phyloP scores from a whole-genome alignment of 164 flowering plant genomes.

The Litsea cubeba region DNA sequence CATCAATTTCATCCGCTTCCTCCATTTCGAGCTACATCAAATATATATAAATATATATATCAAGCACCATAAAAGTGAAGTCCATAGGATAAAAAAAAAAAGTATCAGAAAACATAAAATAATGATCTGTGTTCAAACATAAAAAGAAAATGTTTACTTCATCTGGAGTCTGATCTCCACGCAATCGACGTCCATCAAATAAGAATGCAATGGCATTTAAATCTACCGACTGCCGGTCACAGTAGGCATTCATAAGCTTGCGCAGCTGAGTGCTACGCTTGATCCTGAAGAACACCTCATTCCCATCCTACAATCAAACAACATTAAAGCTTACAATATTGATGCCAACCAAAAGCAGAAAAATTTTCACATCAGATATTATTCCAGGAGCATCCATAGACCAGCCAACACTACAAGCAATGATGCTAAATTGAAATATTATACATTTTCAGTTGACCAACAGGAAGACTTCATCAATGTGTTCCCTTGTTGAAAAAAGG shows the following conservation, averaged over 20 bases:
- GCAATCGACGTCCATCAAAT: slow-evolving; percentile 33
- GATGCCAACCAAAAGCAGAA: neutral
- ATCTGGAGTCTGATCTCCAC: slow-evolving; percentile 39
- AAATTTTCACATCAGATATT: no score
- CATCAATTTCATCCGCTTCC: slow-evolving; percentile 33
- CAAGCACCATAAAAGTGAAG: neutral
- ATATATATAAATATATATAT: neutral
- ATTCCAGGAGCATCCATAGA: no score
- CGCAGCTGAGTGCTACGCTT: slow-evolving; percentile 34
- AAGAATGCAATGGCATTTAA: slow-evolving; percentile 33
- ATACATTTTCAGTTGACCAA: no score
- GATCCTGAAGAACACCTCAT: slow-evolving; percentile 39
- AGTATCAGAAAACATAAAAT: neutral
- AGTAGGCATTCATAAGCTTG: slow-evolving; percentile 39
- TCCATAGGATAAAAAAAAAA: neutral
- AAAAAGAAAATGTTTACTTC: slow-evolving; percentile 16
- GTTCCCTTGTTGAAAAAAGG: no score
- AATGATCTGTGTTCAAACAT: neutral
- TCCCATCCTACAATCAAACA: slow-evolving; percentile 28
- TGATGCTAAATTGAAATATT: no score
- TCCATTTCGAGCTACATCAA: slow-evolving; percentile 28
- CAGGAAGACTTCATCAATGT: no score
- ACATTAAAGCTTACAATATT: neutral
- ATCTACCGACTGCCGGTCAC: slow-evolving; percentile 35
- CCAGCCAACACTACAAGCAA: no score